These are phyloP conservation scores for Cronartium quercuum DNA, from an alignment of 1,284 basidiomycete genomes.

Conservation along the genomic window DNA sequence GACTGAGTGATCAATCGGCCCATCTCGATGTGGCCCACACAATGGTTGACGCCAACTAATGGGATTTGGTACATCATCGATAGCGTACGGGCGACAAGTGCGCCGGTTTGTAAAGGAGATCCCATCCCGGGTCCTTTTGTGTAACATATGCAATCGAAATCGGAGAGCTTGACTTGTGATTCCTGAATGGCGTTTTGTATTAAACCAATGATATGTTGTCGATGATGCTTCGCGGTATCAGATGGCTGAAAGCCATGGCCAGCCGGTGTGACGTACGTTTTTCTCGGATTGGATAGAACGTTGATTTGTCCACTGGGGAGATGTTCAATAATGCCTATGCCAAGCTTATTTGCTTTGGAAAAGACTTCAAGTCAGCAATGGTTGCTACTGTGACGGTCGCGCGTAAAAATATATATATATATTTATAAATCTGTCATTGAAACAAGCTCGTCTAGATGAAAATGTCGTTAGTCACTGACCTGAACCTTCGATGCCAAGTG, in stretches of 20 bases:
- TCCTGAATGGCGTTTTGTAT: constrained; percentile 63
- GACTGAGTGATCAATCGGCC: constrained; percentile 91
- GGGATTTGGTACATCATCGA: constrained; percentile 83
- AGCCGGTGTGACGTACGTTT: constrained; percentile 96
- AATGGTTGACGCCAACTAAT: constrained; percentile 95
- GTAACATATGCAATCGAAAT: constrained; percentile 12
- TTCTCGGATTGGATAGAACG: constrained; percentile 61
- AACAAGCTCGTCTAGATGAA: too few relatives aligned
- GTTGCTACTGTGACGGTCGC: too few relatives aligned
- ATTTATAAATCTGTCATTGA: too few relatives aligned
- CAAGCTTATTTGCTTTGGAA: constrained; percentile 79
- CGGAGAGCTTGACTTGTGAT: not conserved
- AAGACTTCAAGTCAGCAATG: not conserved
- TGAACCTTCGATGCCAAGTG: constrained; percentile 36
- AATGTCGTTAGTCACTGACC: constrained; percentile 10
- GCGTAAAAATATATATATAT: too few relatives aligned
- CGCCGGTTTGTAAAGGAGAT: constrained; percentile 88
- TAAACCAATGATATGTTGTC: constrained; percentile 80
- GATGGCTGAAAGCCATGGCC: constrained; percentile 94
- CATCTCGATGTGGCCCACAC: constrained; percentile 99
- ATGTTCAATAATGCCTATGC: constrained; percentile 89
- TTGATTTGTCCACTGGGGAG: constrained; percentile 50
- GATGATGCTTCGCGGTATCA: constrained; percentile 92
- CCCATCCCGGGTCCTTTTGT: constrained; percentile 91
- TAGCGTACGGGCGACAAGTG: constrained; percentile 86